These are phyloP conservation scores for Phycomyces nitens DNA, from an alignment of 192 early-diverging fungal genomes.

Conservation along the genomic window DNA sequence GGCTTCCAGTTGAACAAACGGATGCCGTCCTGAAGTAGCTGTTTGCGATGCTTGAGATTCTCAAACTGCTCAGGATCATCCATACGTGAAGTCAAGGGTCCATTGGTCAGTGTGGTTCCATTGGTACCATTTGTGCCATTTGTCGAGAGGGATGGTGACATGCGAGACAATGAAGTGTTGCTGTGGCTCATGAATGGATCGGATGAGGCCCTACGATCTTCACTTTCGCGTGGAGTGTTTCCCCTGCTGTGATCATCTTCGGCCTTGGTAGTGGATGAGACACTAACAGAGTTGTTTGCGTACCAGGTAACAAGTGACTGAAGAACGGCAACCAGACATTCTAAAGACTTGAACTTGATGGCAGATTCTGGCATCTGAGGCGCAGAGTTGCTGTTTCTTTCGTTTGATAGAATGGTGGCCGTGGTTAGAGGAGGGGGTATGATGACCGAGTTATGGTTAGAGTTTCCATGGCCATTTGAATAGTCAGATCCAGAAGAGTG, in stretches of 20 bases:
- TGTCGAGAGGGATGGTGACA: slow-evolving; percentile 28
- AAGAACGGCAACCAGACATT: slow-evolving; percentile 57
- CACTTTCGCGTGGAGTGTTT: slow-evolving; percentile 32
- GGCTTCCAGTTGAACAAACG: slow-evolving; percentile 86
- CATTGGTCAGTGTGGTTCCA: background rate
- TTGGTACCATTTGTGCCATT: background rate
- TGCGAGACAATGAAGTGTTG: slow-evolving; percentile 18
- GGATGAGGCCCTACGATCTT: slow-evolving; percentile 17
- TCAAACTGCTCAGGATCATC: slow-evolving; percentile 89
- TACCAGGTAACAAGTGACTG: slow-evolving; percentile 69
- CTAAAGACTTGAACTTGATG: slow-evolving; percentile 56
- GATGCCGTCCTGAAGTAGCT: slow-evolving; percentile 73
- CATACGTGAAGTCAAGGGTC: slow-evolving; percentile 22
- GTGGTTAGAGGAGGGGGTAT: slow-evolving; percentile 46
- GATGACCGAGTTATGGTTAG: slow-evolving; percentile 18
- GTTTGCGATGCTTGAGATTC: slow-evolving; percentile 81
- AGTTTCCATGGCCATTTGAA: slow-evolving; percentile 1
- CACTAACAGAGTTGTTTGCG: slow-evolving; percentile 41
- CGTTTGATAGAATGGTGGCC: slow-evolving; percentile 33
- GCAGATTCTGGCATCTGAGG: slow-evolving; percentile 35
- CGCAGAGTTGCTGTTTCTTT: slow-evolving; percentile 21
- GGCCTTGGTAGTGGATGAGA: slow-evolving; percentile 15
- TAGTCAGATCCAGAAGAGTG: slow-evolving; percentile 11
- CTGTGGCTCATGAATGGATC: slow-evolving; percentile 19
- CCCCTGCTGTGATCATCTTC: slow-evolving; percentile 16